Percentiles rank a stretch among this genome's conserved stretches.
Conservation (phyloP, 2,329 filamentous ascomycete genomes). For the Rhinocladiella mackenziei region DNA sequence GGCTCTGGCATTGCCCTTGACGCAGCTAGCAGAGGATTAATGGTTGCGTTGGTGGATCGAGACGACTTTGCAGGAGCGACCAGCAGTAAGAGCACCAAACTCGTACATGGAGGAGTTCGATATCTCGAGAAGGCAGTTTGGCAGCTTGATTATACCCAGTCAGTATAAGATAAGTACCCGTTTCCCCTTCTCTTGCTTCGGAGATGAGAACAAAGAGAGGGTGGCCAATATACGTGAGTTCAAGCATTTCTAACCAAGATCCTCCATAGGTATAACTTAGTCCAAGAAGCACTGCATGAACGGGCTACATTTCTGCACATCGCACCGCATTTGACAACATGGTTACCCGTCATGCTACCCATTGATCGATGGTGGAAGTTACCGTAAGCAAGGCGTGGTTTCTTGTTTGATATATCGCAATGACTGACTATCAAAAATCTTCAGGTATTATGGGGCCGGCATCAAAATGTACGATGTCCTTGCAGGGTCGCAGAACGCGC, state of each 20-base stretch:
- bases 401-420: no score
- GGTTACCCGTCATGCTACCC: conserved; percentile 79
- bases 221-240: no score
- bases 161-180: no score
- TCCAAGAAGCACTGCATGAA: conserved; percentile 76
- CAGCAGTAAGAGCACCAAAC: conserved; percentile 81
- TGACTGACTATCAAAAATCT: no score
- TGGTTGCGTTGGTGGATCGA: conserved; percentile 74
- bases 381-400: no score
- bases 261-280: conserved; percentile 67
- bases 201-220: no score
- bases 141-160: conserved; percentile 80
- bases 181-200: no score
- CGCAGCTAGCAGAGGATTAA: conserved; percentile 71
- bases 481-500: conserved; percentile 80
- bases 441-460: conserved; percentile 65
- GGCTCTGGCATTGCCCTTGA: conserved; percentile 77
- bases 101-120: conserved; percentile 81
- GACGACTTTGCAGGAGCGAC: conserved; percentile 80
- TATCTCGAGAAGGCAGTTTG: conserved; percentile 84
- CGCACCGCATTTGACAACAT: conserved; percentile 74
- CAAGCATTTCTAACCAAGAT: no score
- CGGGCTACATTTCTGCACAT: conserved; percentile 79
- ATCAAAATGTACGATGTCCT: conserved; percentile 81
- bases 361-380: conserved; percentile 80